These are phyloP conservation scores for Amanita fuliginea DNA, from an alignment of 768 basidiomycete species.

Conservation along the genomic window DNA sequence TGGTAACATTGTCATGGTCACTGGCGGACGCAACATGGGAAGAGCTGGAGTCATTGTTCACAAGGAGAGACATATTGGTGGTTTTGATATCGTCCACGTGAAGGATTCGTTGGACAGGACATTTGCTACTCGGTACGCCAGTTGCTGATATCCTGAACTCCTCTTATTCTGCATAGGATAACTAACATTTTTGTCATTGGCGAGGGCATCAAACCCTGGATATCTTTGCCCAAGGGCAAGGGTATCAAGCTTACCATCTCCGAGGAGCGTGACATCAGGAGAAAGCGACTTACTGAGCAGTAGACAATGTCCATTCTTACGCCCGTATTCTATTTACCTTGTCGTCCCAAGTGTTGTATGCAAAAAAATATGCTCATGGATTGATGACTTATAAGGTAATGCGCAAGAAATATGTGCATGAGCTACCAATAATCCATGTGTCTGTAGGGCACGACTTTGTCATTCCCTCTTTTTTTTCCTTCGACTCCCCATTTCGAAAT, in stretches of 20 bases:
- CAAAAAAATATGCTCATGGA: slow-evolving; percentile 8
- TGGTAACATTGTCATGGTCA: slow-evolving; percentile 95
- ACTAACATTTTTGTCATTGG: slow-evolving; percentile 98
- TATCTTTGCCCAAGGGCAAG: slow-evolving; percentile 96
- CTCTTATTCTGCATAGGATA: slow-evolving; percentile 39
- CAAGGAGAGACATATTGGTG: slow-evolving; percentile 95
- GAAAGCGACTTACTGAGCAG: slow-evolving; percentile 67
- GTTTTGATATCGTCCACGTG: slow-evolving; percentile 98
- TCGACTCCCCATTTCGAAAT: slow-evolving; percentile 83
- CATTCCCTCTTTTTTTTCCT: slow-evolving; percentile 40
- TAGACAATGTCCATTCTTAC: slow-evolving; percentile 20
- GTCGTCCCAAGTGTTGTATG: slow-evolving; percentile 29
- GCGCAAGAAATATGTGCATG: neutral
- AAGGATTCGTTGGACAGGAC: slow-evolving; percentile 92
- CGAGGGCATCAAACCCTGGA: slow-evolving; percentile 90
- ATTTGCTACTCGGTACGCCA: slow-evolving; percentile 88
- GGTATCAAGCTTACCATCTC: slow-evolving; percentile 96
- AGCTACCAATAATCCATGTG: slow-evolving; percentile 38
- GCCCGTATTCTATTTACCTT: slow-evolving; percentile 16
- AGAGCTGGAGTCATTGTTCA: slow-evolving; percentile 93
- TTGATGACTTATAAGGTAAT: neutral
- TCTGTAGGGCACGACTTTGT: slow-evolving; percentile 27
- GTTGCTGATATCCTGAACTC: neutral
- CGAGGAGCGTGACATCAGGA: slow-evolving; percentile 89
- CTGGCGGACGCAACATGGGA: slow-evolving; percentile 99